Conservation (phyloP, 306 rosid genomes). For the Adenanthera pavonina region DNA sequence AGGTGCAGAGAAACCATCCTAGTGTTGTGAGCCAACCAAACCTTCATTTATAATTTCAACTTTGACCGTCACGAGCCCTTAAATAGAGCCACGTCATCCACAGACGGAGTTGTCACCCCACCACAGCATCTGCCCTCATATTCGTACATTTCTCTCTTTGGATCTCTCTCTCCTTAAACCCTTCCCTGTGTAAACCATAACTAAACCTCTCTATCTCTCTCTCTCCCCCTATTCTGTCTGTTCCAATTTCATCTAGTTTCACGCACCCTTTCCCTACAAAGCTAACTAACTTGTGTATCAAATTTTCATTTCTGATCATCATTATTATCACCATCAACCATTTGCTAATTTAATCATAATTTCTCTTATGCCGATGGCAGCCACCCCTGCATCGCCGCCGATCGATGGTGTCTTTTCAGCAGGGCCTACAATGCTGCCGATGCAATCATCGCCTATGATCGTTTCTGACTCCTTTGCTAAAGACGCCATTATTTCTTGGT, state of each 20-base stretch:
- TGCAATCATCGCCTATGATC: constrained; percentile 51
- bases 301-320: background rate
- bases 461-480: constrained; percentile 70
- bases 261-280: background rate
- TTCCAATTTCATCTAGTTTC: background rate
- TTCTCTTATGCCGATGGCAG: constrained; percentile 66
- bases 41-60: background rate
- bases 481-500: constrained; percentile 88
- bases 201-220: background rate
- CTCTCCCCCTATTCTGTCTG: background rate
- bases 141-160: constrained; percentile 6
- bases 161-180: constrained; percentile 28
- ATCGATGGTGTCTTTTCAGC: constrained; percentile 48
- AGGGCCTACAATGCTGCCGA: constrained; percentile 47
- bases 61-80: background rate
- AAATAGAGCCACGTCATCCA: background rate
- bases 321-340: background rate
- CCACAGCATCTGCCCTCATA: background rate
- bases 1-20: too few relatives aligned
- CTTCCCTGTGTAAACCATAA: constrained; percentile 31
- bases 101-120: constrained; percentile 30
- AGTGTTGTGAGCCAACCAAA: background rate
- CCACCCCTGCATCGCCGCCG: constrained; percentile 55
- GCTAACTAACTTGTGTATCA: too few relatives aligned
- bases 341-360: background rate